phyloP scores from a whole-genome alignment of 306 rosid genomes.

The Datisca glomerata region DNA sequence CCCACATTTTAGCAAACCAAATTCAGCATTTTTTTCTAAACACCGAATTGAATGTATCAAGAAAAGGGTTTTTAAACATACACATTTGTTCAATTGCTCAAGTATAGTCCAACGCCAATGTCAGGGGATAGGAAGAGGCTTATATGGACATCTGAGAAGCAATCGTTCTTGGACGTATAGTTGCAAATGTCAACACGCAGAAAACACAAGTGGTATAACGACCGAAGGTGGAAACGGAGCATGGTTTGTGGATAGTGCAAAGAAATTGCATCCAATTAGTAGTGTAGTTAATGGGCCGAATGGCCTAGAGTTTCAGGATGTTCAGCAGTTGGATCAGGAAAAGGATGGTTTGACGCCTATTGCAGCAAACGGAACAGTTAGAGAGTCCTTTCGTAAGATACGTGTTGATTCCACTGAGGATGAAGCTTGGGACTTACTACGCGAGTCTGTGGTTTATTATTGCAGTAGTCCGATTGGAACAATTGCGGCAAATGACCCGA shows the following conservation, averaged over 20 bases:
- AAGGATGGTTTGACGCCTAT: conserved; percentile 25
- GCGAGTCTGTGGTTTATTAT: conserved; percentile 60
- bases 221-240: conserved; percentile 37
- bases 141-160: conserved; percentile 5
- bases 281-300: conserved; percentile 19
- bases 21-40: conserved; percentile 13
- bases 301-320: conserved; percentile 37
- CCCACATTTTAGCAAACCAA: conserved; percentile 14
- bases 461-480: conserved; percentile 81
- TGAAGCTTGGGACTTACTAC: conserved; percentile 76
- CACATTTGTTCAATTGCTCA: conserved; percentile 20
- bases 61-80: conserved; percentile 24
- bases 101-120: conserved; percentile 16
- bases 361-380: conserved; percentile 33
- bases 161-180: conserved; percentile 18
- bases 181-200: conserved; percentile 54
- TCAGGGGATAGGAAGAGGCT: conserved; percentile 21
- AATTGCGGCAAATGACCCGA: conserved; percentile 73
- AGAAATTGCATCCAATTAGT: conserved; percentile 25
- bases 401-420: conserved; percentile 44
- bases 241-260: conserved; percentile 29
- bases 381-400: conserved; percentile 19
- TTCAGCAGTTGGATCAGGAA: conserved; percentile 37
- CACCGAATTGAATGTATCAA: conserved; percentile 23
- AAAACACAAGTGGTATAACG: conserved; percentile 25